phyloP scores from a whole-genome alignment of 2,329 filamentous ascomycete species.

The Nemania sp. region DNA sequence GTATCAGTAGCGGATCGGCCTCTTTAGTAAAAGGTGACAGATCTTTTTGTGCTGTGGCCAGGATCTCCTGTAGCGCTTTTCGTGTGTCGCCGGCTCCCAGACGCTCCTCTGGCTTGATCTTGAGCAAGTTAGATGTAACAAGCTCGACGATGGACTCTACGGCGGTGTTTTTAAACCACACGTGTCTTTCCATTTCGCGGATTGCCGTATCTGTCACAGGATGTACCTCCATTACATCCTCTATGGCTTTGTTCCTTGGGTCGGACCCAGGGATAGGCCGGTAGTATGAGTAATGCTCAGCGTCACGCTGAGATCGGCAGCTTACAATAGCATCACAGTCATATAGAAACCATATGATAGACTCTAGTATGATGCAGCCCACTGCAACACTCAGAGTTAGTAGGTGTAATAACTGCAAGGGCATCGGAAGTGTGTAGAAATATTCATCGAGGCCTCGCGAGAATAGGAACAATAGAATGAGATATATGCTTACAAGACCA shows the following conservation, averaged over 20 bases:
- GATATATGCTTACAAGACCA: background rate
- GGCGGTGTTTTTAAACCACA: conserved; percentile 1
- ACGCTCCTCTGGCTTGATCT: conserved; percentile 1
- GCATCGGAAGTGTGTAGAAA: background rate
- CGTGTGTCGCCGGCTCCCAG: background rate
- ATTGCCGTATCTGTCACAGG: background rate
- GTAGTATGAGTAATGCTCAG: background rate
- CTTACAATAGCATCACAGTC: background rate
- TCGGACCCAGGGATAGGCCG: background rate
- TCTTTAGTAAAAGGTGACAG: background rate
- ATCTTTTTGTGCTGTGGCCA: background rate
- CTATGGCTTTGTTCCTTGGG: background rate
- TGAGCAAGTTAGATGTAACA: background rate
- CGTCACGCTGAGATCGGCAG: background rate
- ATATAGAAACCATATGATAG: background rate
- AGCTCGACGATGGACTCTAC: background rate
- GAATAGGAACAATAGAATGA: background rate
- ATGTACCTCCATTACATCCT: conserved; percentile 3
- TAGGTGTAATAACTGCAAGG: background rate
- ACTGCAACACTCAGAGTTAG: background rate
- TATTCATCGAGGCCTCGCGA: background rate
- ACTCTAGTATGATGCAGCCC: background rate
- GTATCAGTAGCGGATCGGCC: background rate
- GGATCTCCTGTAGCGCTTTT: background rate
- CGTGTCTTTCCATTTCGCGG: background rate